phyloP scores from a whole-genome alignment of 495 filamentous ascomycete species.

The Penicillium arizonense region DNA sequence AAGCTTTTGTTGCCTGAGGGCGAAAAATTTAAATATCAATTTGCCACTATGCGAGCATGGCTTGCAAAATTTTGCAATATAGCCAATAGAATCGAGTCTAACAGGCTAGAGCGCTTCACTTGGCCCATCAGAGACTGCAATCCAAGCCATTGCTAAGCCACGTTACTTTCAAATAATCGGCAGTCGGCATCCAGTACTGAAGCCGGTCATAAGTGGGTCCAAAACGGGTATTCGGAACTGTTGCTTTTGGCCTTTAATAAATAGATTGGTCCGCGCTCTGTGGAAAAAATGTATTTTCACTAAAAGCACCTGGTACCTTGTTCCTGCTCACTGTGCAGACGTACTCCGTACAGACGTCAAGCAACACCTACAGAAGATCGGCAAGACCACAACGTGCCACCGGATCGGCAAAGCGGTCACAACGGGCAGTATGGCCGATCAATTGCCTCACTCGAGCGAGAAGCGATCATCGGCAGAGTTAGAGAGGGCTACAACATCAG shows the following conservation, averaged over 20 bases:
- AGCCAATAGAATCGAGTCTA: too few relatives aligned
- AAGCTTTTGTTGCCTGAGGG: background rate
- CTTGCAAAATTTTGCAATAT: too few relatives aligned
- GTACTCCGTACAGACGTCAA: background rate
- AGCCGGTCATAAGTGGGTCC: background rate
- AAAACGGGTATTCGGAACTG: slow-evolving; percentile 1
- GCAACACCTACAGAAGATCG: slow-evolving; percentile 1
- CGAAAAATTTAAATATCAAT: too few relatives aligned
- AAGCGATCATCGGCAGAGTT: slow-evolving; percentile 13
- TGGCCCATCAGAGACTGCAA: too few relatives aligned
- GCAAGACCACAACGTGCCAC: background rate
- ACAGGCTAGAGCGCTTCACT: too few relatives aligned
- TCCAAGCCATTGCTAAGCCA: background rate
- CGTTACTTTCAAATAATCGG: background rate
- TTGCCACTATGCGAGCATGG: too few relatives aligned
- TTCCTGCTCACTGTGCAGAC: too few relatives aligned
- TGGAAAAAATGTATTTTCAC: background rate
- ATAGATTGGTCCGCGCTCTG: background rate
- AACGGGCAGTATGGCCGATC: slow-evolving; percentile 2
- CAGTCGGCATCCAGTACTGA: background rate
- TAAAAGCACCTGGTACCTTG: background rate
- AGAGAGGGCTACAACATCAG: slow-evolving; percentile 21
- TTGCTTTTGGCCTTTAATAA: background rate
- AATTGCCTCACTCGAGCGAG: slow-evolving; percentile 6
- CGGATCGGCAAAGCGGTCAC: slow-evolving; percentile 4